Evolutionary conservation across 2,329 filamentous ascomycete species (phyloP).

Genomic region (Niveomyces coronatus): DNA sequence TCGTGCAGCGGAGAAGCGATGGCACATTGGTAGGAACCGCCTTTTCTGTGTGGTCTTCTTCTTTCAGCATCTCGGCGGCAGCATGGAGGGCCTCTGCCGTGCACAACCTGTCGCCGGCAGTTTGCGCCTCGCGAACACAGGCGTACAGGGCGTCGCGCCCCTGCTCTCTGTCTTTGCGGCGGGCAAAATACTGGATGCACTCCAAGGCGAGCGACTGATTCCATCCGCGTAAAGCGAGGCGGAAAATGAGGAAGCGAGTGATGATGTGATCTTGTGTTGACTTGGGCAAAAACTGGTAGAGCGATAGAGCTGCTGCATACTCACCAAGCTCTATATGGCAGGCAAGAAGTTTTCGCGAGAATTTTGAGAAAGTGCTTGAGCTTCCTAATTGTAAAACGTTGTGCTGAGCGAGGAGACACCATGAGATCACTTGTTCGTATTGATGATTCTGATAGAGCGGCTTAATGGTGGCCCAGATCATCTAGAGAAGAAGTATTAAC

Average conservation of each 20-base stretch:
- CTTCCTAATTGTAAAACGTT: conserved; percentile 52
- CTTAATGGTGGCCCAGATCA: background rate
- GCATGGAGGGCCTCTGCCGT: conserved; percentile 32
- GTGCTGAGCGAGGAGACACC: conserved; percentile 63
- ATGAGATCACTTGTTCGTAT: conserved; percentile 37
- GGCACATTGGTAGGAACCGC: conserved; percentile 22
- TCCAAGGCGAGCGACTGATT: conserved; percentile 49
- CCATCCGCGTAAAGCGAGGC: conserved; percentile 50
- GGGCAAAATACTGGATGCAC: conserved; percentile 52
- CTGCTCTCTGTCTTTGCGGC: conserved; percentile 36
- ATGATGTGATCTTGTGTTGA: conserved; percentile 48
- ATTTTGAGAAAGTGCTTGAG: conserved; percentile 54
- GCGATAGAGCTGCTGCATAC: conserved; percentile 14
- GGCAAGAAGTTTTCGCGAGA: conserved; percentile 61
- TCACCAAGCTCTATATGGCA: conserved; percentile 48
- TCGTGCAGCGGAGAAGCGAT: conserved; percentile 36
- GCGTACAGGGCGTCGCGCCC: conserved; percentile 59
- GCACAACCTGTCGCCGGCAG: conserved; percentile 49
- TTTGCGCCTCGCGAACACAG: conserved; percentile 68
- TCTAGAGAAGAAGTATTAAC: background rate
- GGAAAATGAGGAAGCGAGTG: conserved; percentile 68
- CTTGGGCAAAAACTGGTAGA: conserved; percentile 50
- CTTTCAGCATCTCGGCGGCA: conserved; percentile 17
- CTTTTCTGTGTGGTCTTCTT: conserved; percentile 11
- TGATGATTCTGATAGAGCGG: background rate